phyloP scores from a whole-genome alignment of 176 grass and related monocot species.

The Saccharum officinarum region DNA sequence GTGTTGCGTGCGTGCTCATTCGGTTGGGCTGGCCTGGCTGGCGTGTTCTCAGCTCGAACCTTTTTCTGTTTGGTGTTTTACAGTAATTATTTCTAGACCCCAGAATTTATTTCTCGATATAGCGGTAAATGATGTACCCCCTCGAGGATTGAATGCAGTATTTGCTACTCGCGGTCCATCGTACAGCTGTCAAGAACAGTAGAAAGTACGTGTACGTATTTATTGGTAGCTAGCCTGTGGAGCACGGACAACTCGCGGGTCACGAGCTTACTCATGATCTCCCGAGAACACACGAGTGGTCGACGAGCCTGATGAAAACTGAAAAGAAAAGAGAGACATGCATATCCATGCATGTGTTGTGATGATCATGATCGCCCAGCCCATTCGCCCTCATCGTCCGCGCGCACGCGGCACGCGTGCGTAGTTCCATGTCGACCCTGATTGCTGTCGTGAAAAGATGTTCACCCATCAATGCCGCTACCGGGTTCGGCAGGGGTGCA shows the following conservation, averaged over 20 bases:
- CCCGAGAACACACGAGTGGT: neutral
- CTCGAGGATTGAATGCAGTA: neutral
- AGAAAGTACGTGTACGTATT: slow-evolving; percentile 3
- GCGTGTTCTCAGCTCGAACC: neutral
- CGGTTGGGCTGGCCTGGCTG: neutral
- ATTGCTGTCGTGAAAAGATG: neutral
- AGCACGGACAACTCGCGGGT: neutral
- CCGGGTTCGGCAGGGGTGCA: neutral
- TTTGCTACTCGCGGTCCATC: neutral
- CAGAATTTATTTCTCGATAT: too few species aligned
- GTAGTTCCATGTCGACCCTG: neutral
- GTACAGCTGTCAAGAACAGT: neutral
- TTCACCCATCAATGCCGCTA: neutral
- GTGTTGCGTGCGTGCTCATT: neutral
- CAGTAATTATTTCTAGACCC: neutral
- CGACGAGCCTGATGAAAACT: neutral
- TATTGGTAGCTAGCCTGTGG: neutral
- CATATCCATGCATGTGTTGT: neutral
- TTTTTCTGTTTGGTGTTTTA: neutral
- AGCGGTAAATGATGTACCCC: too few species aligned
- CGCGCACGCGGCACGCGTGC: neutral
- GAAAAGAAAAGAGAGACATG: neutral
- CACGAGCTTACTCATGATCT: neutral
- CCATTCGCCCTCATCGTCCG: neutral
- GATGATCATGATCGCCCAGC: neutral